Evolutionary conservation across 371 early-diverging fungal species (phyloP), one percentile per base, ranked within the genome.

Genomic region (Mucor circinelloides): DNA sequence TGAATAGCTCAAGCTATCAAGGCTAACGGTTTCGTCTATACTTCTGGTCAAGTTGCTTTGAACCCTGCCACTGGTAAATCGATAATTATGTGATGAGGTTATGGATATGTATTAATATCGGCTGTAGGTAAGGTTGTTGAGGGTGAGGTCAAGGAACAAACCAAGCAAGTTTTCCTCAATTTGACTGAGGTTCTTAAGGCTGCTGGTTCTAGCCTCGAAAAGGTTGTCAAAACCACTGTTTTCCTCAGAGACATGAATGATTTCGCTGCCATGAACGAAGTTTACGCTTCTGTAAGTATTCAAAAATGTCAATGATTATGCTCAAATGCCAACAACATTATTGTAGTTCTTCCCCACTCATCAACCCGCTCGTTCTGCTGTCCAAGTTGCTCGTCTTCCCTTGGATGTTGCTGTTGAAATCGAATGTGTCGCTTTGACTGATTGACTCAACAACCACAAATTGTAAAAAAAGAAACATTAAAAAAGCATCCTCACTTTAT

Each of bases 141-240:
- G 25, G 72, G 77, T 66, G 77, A 60, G 28, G 63, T 78, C 52
- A 55, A 67, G 40, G 73, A 70, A 27, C 90, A 90, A 73, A 86
- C 90, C 55, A 76, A 74, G 46, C 93, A 89, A 73, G 87, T 81
- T 13, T 78, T 94, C 56, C 76, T 69, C 63, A 94, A 93, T 80
- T 73, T 94, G 55, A 79, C 84, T 68, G 87, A 86, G 8, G 88
- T 94, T 28, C 77, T 94, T 13, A 84, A 87, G 68, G 93, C 89
- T 19, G 81, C 90, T 55, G 90, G 89, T 42, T 87, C 92, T 50
- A 78, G 81, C 68, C 76, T 94, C 25, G 82, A 90, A 54, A 83
- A 89, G 65, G 91, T 93, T 28, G 86, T 93, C 73, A 94, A 94
- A 85, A 91, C 91, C 36, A 94, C 92, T 52, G 93, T 94, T 52